Conservation (phyloP, 768 basidiomycete species). For the Cystofilobasidium ferigula region DNA sequence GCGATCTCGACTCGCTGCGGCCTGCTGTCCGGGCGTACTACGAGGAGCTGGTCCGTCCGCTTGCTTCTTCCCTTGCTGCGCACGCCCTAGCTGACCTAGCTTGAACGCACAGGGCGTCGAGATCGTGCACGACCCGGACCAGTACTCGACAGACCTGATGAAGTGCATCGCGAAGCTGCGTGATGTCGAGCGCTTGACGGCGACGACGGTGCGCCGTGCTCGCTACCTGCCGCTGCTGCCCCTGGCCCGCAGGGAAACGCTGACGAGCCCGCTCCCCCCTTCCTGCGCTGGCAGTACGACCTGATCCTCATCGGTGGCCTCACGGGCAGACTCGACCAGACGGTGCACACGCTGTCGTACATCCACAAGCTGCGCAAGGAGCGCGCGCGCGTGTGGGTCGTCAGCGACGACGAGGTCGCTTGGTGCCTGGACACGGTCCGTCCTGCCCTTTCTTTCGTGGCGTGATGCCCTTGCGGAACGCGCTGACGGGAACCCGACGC, state of each 20-base stretch:
- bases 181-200: conserved; percentile 45
- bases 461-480: neutral
- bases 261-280: too few species aligned
- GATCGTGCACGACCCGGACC: conserved; percentile 56
- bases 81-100: neutral
- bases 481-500: neutral
- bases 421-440: conserved; percentile 74
- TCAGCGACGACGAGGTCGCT: conserved; percentile 82
- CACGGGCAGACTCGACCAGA: conserved; percentile 85
- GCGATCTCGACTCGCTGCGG: conserved; percentile 82
- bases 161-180: conserved; percentile 66
- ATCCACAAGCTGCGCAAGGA: conserved; percentile 36
- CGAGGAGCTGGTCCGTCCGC: conserved; percentile 44
- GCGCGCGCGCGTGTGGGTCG: conserved; percentile 49
- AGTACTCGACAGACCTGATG: conserved; percentile 88
- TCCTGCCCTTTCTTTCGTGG: conserved; percentile 17
- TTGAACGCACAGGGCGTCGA: conserved; percentile 50
- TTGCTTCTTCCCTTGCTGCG: neutral
- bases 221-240: neutral
- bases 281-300: conserved; percentile 45
- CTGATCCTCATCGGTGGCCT: conserved; percentile 77
- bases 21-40: conserved; percentile 65
- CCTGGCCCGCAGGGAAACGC: too few species aligned
- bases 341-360: conserved; percentile 74
- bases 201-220: neutral